These are phyloP conservation scores for Lycium barbarum DNA, from an alignment of 257 asterid genomes.

Conservation along the genomic window DNA sequence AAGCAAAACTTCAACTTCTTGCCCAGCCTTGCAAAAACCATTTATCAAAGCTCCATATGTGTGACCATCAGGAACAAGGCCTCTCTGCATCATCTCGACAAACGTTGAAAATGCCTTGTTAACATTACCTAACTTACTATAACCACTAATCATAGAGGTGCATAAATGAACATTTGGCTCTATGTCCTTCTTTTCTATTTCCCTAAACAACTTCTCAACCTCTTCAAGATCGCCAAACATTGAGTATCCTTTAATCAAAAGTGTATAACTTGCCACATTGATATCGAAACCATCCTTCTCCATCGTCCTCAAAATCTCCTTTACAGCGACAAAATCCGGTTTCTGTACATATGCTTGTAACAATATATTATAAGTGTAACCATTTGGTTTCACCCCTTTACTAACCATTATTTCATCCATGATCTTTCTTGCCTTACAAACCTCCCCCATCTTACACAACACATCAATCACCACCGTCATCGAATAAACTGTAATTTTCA, in stretches of 20 bases:
- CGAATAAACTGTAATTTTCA: conserved; percentile 66
- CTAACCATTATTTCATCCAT: conserved; percentile 52
- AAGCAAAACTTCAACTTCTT: conserved; percentile 62
- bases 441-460: conserved; percentile 62
- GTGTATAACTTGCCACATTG: conserved; percentile 67
- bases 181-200: conserved; percentile 62
- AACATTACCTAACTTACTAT: conserved; percentile 54
- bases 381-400: conserved; percentile 69
- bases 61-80: conserved; percentile 65
- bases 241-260: conserved; percentile 54
- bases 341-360: conserved; percentile 63
- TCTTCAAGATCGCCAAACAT: conserved; percentile 46
- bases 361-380: conserved; percentile 62
- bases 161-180: conserved; percentile 60
- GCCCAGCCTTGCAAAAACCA: conserved; percentile 74
- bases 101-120: conserved; percentile 64
- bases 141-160: conserved; percentile 63
- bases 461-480: conserved; percentile 71
- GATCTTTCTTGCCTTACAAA: conserved; percentile 58
- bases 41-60: conserved; percentile 73
- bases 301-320: conserved; percentile 57
- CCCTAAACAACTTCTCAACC: conserved; percentile 66
- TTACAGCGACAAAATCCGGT: conserved; percentile 51
- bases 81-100: conserved; percentile 64
- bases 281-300: conserved; percentile 60